Base-by-base conservation (phyloP, 345 rosid genomes). In the Boechera retrofracta region DNA sequence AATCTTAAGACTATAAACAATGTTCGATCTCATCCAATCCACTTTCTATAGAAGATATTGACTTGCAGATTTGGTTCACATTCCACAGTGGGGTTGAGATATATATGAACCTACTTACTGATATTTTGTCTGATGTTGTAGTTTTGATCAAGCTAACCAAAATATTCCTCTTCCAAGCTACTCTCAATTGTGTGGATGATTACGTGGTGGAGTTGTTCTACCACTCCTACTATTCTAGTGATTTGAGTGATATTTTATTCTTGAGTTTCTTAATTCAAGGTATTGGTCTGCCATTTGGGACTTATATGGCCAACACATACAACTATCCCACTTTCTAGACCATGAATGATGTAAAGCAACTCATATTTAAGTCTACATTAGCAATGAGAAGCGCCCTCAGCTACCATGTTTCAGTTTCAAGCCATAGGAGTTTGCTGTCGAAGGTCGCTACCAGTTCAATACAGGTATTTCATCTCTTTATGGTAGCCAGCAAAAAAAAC, bases 191-290 rank as follows among this genome's bases (percentile, higher is more conserved):
- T 66, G 33, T 72, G 69, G 58, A 67, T 64, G 4, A 58, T 11
- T 54, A 68, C 16, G 2, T 54, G 47, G 71, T 79, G 82, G 82
- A 79, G 82, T 79, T 73, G 82, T 79, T 79, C 82, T 73, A 79
- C 82, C 82, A 79, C 51, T 79, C 82, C 78, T 79, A 64, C 77
- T 78, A 78, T 36, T 52, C 38, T 79, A 35, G 67, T 67, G 53
- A 16, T 42, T 77, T 79, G 70, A 53, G 35, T 54, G 10, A 42
- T 79, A 73, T 79, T 67, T 67, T 72, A 79, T 79, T 79, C 82
- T 54, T 18, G 49, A 61, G 78, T 62, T 66, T 59, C 77, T 49
- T 58, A 59, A 51, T 72, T 62, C 71, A 61, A 73, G 10, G 60
- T 44, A 60, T 16, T 68, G 52, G 74, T 73, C 74, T 42, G 45